These are phyloP conservation scores for Beauveria brongniartii DNA, from an alignment of 2,329 filamentous ascomycete genomes.

Conservation along the genomic window DNA sequence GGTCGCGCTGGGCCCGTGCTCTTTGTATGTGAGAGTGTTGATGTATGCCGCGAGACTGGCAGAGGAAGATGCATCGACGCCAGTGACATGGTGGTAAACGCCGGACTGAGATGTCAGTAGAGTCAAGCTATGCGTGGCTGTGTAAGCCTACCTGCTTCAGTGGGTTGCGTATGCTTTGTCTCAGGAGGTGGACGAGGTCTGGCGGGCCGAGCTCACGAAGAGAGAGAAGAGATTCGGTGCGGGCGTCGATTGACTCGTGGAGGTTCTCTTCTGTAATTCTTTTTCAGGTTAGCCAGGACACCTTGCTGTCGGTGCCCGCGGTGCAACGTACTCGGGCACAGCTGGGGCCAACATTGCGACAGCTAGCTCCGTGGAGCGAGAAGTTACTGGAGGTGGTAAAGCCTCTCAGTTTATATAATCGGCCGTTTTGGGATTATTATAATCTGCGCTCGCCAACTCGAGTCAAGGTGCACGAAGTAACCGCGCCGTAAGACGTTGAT, in stretches of 20 bases:
- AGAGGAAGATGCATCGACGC: constrained; percentile 93
- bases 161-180: constrained; percentile 53
- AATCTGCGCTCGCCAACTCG: background rate
- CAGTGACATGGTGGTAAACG: constrained; percentile 96
- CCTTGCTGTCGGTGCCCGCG: constrained; percentile 10
- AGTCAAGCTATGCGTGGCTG: background rate
- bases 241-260: constrained; percentile 83
- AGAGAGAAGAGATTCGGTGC: constrained; percentile 78
- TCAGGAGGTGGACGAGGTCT: constrained; percentile 90
- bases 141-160: constrained; percentile 41
- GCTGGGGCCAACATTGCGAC: constrained; percentile 63
- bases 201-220: constrained; percentile 92
- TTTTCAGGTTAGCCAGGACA: constrained; percentile 5
- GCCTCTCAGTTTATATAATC: background rate
- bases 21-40: constrained; percentile 90
- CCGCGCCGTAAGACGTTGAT: background rate
- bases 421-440: background rate
- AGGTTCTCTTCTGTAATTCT: constrained; percentile 93
- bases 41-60: constrained; percentile 96
- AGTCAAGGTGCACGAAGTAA: background rate
- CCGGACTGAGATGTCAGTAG: constrained; percentile 52
- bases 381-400: constrained; percentile 12
- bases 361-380: constrained; percentile 15
- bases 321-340: constrained; percentile 59
- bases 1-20: constrained; percentile 60